Conservation (phyloP, 176 grass and related monocot genomes). For the Guadua angustifolia region DNA sequence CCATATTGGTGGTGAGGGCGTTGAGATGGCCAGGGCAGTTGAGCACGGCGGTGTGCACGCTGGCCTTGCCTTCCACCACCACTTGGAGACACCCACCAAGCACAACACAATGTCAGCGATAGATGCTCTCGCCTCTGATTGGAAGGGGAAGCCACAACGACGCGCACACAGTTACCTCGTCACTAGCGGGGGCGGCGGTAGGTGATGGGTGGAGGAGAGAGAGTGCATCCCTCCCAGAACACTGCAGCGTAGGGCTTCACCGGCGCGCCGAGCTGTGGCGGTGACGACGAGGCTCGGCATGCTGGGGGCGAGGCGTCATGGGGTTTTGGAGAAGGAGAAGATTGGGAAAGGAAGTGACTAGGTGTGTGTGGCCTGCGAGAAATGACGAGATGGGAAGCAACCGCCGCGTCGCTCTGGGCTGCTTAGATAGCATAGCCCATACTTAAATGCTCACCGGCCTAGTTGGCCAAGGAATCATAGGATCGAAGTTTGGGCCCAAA, state of each 20-base stretch:
- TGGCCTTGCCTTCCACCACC: slow-evolving; percentile 82
- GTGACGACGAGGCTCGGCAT: slow-evolving; percentile 51
- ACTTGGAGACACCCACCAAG: slow-evolving; percentile 43
- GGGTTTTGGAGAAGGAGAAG: slow-evolving; percentile 40
- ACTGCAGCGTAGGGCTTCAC: slow-evolving; percentile 32
- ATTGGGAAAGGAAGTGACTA: slow-evolving; percentile 7
- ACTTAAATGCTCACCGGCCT: no score
- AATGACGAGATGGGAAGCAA: slow-evolving; percentile 26
- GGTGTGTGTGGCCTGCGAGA: slow-evolving; percentile 20
- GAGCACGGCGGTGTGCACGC: slow-evolving; percentile 71
- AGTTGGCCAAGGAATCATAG: no score
- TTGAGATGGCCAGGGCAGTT: slow-evolving; percentile 75
- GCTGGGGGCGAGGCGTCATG: slow-evolving; percentile 30
- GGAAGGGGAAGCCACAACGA: neutral
- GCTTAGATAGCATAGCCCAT: neutral
- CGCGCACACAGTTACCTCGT: slow-evolving; percentile 50
- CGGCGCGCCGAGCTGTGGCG: slow-evolving; percentile 44
- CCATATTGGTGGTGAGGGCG: slow-evolving; percentile 75
- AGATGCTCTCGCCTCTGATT: slow-evolving; percentile 10
- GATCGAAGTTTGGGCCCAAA: no score
- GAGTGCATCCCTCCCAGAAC: neutral
- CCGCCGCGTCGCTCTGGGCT: neutral
- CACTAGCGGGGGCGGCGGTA: slow-evolving; percentile 21
- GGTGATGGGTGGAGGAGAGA: slow-evolving; percentile 28
- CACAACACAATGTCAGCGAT: neutral